A percentile compares a stretch with the other conserved stretches of the same genome.
Conservation (phyloP, 768 basidiomycete species). For the Rhodotorula babjevae region DNA sequence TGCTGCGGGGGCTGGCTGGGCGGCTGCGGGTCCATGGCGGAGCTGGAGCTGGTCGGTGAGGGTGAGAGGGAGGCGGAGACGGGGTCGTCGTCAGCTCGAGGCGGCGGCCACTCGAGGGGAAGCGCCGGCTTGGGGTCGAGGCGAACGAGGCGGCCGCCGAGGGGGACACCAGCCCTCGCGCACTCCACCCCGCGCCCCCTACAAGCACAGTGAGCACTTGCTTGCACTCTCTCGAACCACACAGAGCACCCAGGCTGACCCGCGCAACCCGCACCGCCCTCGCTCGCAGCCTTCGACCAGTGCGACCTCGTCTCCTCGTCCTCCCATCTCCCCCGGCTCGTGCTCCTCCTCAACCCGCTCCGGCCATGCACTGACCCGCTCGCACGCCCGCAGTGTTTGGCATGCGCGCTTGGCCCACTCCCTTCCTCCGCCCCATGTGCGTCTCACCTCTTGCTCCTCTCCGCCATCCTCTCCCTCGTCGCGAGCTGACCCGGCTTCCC, state of each 20-base stretch:
- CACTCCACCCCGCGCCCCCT: background rate
- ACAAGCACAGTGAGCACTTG: background rate
- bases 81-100: background rate
- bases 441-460: background rate
- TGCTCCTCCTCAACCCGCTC: background rate
- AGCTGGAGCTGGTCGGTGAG: background rate
- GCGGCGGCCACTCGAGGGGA: no score
- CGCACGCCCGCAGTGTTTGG: constrained; percentile 22
- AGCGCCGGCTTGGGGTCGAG: no score
- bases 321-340: background rate
- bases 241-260: background rate
- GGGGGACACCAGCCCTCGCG: no score
- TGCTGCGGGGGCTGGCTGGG: background rate
- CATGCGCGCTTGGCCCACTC: constrained; percentile 39
- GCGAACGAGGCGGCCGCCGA: no score
- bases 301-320: background rate
- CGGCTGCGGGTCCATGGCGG: constrained; percentile 10
- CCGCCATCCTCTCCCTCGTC: background rate
- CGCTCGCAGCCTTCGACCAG: background rate
- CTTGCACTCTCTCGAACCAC: background rate
- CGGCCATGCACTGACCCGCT: background rate
- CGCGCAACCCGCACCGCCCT: background rate
- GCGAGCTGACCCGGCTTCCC: background rate
- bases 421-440: constrained; percentile 40
- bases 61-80: background rate